phyloP scores from a whole-genome alignment of 148 eudicot genomes.

The Limonium bicolor region DNA sequence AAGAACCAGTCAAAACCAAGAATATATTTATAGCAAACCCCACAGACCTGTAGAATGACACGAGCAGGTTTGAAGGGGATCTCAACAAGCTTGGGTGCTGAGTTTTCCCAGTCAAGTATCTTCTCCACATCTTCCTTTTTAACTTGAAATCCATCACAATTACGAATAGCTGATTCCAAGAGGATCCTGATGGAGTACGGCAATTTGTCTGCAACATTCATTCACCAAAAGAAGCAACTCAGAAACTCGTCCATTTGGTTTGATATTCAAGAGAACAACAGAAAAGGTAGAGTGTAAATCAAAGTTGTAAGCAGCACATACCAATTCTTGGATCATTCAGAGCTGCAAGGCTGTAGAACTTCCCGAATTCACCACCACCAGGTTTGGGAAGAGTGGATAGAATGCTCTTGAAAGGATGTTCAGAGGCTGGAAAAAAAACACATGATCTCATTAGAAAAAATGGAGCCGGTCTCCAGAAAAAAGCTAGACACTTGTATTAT shows the following conservation, averaged over 20 bases:
- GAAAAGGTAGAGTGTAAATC: neutral
- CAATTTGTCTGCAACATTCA: conserved; percentile 26
- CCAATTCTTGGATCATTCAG: conserved; percentile 60
- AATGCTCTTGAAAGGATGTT: conserved; percentile 46
- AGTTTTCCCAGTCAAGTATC: conserved; percentile 53
- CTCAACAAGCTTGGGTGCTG: conserved; percentile 51
- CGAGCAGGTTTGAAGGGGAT: conserved; percentile 72
- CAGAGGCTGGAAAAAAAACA: conserved; percentile 31
- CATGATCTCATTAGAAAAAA: no score
- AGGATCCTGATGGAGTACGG: conserved; percentile 57
- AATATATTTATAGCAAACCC: neutral
- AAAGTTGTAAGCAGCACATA: conserved; percentile 7
- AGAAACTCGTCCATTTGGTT: neutral
- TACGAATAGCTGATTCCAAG: conserved; percentile 57
- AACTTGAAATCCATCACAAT: conserved; percentile 55
- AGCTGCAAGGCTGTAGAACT: conserved; percentile 54
- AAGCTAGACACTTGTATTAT: no score
- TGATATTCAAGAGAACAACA: neutral
- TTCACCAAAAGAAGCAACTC: neutral
- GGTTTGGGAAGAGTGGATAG: conserved; percentile 52
- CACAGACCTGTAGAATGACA: conserved; percentile 40
- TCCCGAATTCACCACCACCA: conserved; percentile 69
- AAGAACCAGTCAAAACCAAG: no score
- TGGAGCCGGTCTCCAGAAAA: no score
- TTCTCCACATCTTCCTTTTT: conserved; percentile 59